Base-by-base conservation (phyloP, 2,329 filamentous ascomycete genomes). In the Penicillium fuscoglaucum region DNA sequence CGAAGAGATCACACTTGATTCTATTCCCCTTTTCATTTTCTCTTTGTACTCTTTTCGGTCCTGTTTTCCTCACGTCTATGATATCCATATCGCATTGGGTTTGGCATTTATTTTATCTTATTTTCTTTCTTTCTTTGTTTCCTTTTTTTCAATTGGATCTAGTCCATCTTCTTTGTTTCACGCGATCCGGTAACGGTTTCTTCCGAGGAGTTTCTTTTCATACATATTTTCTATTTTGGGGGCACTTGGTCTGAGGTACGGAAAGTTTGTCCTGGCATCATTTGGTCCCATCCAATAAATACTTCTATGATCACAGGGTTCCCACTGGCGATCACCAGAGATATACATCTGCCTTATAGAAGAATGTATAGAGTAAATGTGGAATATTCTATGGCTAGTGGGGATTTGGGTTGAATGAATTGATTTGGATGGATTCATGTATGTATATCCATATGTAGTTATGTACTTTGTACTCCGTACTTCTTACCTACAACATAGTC, bases 51-150 rank as follows among this genome's bases (percentile, higher is more conserved):
- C n/a, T 55, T 54, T 60, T 39, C 17, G 4, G n/a, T 41, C 35
- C n/a, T 51, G 10, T 33, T 46, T 54, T 52, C 54, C 51, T 52
- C 24, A 6, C 17, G 21, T 63, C 49, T 61, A 66, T 67, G 65
- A 67, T 67, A 67, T 67, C 65, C 65, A 66, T 61, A 39, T 58
- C 57, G 63, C 61, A 61, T 61, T 59, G 46, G 52, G 59, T 54
- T 40, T 57, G 47, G 43, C 19, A 52, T 52, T 53, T 50, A 19
- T 43, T 52, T 49, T 21, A 9, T 40, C 26, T 24, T 7, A 24
- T 53, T 12, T 35, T 17, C 29, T 45, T 41, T 51, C 2, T 21
- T 10, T 41, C 8, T 52, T 21, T 21, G 2, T n/a, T 28, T 9
- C 1, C 21, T 15, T 7, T 15, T 29, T 26, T 13, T 13, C 33